These are phyloP conservation scores for Lanzia echinophila DNA, from an alignment of 2,329 filamentous ascomycete species.

Conservation along the genomic window DNA sequence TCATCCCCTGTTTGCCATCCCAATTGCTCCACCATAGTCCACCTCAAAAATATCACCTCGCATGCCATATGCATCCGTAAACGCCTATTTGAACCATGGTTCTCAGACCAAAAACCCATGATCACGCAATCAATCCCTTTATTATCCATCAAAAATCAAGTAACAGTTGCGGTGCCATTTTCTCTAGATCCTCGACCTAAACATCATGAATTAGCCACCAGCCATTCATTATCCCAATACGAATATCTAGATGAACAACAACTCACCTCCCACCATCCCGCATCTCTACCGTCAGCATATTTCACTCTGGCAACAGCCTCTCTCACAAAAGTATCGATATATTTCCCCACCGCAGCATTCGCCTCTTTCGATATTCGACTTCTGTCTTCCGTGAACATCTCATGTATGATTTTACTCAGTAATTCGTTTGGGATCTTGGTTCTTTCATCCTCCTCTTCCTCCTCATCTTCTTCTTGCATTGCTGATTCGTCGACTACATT, in stretches of 20 bases:
- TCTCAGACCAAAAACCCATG: too few species aligned
- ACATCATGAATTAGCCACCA: not conserved
- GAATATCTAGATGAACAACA: not conserved
- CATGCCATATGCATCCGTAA: too few species aligned
- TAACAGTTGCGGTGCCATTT: slow-evolving; percentile 74
- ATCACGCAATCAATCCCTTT: too few species aligned
- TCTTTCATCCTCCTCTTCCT: slow-evolving; percentile 8
- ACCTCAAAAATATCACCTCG: too few species aligned
- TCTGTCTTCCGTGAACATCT: slow-evolving; percentile 63
- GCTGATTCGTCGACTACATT: not conserved
- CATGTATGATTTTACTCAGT: slow-evolving; percentile 68
- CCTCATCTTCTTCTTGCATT: slow-evolving; percentile 1
- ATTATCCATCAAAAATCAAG: slow-evolving; percentile 63
- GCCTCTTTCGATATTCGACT: slow-evolving; percentile 73
- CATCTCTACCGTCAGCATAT: slow-evolving; percentile 43
- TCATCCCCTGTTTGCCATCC: too few species aligned
- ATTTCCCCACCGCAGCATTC: slow-evolving; percentile 70
- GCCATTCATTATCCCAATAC: not conserved
- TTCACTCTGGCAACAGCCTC: slow-evolving; percentile 79
- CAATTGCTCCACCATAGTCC: too few species aligned
- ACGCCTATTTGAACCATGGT: too few species aligned
- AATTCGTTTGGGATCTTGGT: slow-evolving; percentile 61
- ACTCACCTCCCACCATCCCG: slow-evolving; percentile 59
- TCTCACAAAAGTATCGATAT: slow-evolving; percentile 84
- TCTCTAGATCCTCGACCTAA: slow-evolving; percentile 83